Conservation (phyloP, 1,284 basidiomycete genomes). For the Malassezia japonica region DNA sequence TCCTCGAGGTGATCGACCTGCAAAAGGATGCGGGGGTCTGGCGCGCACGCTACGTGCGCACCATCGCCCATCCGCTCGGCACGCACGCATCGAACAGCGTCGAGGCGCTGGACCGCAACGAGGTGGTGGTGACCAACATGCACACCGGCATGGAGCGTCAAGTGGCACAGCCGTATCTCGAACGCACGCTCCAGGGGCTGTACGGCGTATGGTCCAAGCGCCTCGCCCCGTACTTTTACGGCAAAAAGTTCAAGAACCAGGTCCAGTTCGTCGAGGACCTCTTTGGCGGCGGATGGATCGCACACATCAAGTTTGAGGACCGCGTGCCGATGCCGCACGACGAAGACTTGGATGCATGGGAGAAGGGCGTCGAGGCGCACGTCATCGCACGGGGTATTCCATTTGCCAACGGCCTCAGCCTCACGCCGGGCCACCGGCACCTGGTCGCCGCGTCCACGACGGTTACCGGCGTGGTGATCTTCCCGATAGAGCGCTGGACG, state of each 20-base stretch:
- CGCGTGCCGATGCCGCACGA: background rate
- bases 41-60: constrained; percentile 14
- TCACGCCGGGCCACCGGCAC: background rate
- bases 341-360: background rate
- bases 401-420: constrained; percentile 14
- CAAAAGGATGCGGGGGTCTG: background rate
- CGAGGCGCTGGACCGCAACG: constrained; percentile 56
- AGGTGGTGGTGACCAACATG: constrained; percentile 63
- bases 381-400: background rate
- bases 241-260: too few relatives aligned
- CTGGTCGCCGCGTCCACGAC: constrained; percentile 4
- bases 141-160: constrained; percentile 58
- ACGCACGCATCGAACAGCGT: constrained; percentile 55
- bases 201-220: background rate
- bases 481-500: constrained; percentile 4
- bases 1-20: constrained; percentile 19
- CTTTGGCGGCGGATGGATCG: constrained; percentile 5
- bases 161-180: background rate
- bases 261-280: background rate
- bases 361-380: background rate
- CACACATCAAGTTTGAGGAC: constrained; percentile 9
- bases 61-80: constrained; percentile 8
- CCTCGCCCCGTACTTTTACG: background rate
- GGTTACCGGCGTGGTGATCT: constrained; percentile 5
- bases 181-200: background rate